Evolutionary conservation across 2,329 filamentous ascomycete genomes (phyloP).

Genomic region (Xylaria sp.): DNA sequence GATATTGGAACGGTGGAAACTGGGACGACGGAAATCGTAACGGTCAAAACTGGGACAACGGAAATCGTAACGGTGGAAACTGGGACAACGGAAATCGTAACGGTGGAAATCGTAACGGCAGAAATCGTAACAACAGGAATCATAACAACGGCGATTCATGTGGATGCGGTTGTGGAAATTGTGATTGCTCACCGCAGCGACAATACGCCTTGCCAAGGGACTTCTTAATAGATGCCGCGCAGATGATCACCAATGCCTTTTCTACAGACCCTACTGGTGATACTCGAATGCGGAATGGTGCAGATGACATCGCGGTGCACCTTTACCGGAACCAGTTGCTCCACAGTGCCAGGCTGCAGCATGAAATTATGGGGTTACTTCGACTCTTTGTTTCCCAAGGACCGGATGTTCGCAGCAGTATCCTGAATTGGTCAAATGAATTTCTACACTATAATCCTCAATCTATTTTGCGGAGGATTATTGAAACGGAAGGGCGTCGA

Average conservation of each 20-base stretch:
- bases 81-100: too few relatives aligned
- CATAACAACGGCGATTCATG: too few relatives aligned
- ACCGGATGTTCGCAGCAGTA: neutral
- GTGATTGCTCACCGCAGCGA: neutral
- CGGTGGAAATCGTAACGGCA: too few relatives aligned
- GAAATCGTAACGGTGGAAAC: too few relatives aligned
- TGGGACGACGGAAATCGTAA: too few relatives aligned
- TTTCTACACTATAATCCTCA: neutral
- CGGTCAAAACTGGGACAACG: too few relatives aligned
- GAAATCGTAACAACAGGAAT: too few relatives aligned
- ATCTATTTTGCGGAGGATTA: neutral
- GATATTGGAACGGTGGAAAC: too few relatives aligned
- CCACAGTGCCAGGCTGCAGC: neutral
- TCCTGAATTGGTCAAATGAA: neutral
- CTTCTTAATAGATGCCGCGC: neutral
- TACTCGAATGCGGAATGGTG: neutral
- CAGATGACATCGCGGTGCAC: neutral
- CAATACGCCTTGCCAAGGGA: neutral
- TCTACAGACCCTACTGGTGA: neutral
- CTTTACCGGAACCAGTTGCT: constrained; percentile 12
- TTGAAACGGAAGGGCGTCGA: neutral
- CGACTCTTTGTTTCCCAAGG: neutral
- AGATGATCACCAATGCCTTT: neutral
- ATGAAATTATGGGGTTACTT: constrained; percentile 7
- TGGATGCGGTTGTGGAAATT: too few relatives aligned